A percentile compares a stretch with the other conserved stretches of the same genome.
Evolutionary conservation across 2,329 filamentous ascomycete species (phyloP).

Genomic region (Ascochyta clinopodiicola): DNA sequence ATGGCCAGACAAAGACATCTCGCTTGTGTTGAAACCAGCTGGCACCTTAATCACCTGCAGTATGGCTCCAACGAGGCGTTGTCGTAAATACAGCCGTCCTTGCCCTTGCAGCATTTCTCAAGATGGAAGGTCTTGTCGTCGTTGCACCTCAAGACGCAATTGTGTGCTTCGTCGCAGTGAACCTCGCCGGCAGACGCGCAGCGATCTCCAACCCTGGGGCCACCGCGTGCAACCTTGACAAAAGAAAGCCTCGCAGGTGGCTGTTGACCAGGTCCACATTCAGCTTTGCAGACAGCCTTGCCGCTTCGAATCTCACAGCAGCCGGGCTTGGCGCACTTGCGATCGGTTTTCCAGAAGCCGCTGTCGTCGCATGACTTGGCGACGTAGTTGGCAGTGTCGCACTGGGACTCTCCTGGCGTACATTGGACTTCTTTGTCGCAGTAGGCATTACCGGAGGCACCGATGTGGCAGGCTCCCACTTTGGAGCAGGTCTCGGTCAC

Average conservation of each 20-base stretch:
- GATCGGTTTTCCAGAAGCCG: conserved; percentile 7
- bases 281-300: conserved; percentile 13
- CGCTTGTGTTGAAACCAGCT: not conserved
- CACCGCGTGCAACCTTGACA: not conserved
- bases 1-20: not conserved
- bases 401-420: conserved; percentile 1
- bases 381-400: conserved; percentile 5
- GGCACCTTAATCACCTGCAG: not conserved
- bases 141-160: not conserved
- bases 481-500: not conserved
- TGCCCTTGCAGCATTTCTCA: not conserved
- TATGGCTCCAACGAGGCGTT: not conserved
- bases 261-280: conserved; percentile 1
- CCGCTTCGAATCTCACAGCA: conserved; percentile 9
- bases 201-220: not conserved
- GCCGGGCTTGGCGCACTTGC: conserved; percentile 17
- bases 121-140: not conserved
- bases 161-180: not conserved
- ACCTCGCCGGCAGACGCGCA: not conserved
- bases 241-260: not conserved
- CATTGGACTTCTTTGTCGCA: conserved; percentile 4
- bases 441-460: conserved; percentile 3
- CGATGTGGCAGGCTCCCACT: not conserved
- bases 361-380: conserved; percentile 3
- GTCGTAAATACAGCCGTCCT: not conserved